Conservation (phyloP, 495 filamentous ascomycete genomes). For the Pseudomonodictys pantanalensis region DNA sequence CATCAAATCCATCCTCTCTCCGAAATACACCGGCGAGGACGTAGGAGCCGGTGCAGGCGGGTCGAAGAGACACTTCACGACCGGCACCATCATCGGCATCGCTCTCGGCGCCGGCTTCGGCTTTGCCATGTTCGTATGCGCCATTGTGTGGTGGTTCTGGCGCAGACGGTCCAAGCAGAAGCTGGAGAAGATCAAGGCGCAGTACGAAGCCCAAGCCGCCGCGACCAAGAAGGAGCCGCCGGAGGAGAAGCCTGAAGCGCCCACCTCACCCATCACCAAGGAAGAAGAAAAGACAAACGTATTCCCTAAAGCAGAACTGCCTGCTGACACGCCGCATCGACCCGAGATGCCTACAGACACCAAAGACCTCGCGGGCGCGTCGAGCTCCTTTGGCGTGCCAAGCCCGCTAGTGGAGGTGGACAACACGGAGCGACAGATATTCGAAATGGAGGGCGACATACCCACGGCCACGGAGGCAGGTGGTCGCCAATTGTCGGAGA, state of each 20-base stretch:
- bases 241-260: slow-evolving; percentile 14
- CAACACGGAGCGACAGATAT: slow-evolving; percentile 37
- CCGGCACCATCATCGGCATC: slow-evolving; percentile 34
- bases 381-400: slow-evolving; percentile 11
- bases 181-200: slow-evolving; percentile 3
- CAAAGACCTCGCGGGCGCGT: slow-evolving; percentile 3
- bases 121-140: slow-evolving; percentile 20
- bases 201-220: slow-evolving; percentile 11
- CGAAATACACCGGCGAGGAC: not conserved
- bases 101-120: slow-evolving; percentile 26
- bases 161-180: slow-evolving; percentile 22
- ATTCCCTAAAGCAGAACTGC: slow-evolving; percentile 43
- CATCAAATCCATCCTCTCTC: slow-evolving; percentile 39
- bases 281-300: slow-evolving; percentile 28
- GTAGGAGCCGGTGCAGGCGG: not conserved
- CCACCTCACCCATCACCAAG: slow-evolving; percentile 20
- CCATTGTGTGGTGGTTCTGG: slow-evolving; percentile 22
- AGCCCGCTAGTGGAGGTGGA: slow-evolving; percentile 33
- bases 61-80: slow-evolving; percentile 4
- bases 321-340: slow-evolving; percentile 9
- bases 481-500: slow-evolving; percentile 38
- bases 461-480: slow-evolving; percentile 38
- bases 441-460: slow-evolving; percentile 43
- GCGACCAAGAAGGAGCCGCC: not conserved
- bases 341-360: slow-evolving; percentile 6